Conservation (phyloP, 179 eudicot species). For the Silene coronaria region DNA sequence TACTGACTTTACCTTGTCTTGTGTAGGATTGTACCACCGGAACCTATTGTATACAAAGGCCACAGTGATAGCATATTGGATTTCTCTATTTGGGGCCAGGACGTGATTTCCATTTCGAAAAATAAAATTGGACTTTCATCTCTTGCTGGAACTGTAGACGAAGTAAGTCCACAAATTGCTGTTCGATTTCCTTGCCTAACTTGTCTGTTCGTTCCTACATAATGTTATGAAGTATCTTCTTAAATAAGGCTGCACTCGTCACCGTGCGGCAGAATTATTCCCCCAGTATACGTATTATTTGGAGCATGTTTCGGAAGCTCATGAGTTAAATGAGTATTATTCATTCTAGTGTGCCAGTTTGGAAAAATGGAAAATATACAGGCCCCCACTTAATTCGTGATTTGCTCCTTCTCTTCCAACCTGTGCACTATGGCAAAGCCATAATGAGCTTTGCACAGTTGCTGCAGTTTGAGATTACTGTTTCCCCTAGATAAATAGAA, state of each 20-base stretch:
- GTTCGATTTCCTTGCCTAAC: constrained; percentile 6
- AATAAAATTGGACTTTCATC: constrained; percentile 86
- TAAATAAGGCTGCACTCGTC: not conserved
- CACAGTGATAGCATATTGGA: constrained; percentile 72
- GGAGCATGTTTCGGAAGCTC: not conserved
- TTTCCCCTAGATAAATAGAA: no score
- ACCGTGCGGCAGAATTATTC: not conserved
- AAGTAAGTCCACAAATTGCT: constrained; percentile 39
- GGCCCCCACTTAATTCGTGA: no score
- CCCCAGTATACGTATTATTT: not conserved
- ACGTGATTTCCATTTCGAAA: constrained; percentile 77
- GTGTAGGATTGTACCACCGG: constrained; percentile 61
- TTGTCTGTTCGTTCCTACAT: not conserved
- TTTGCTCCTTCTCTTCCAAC: no score
- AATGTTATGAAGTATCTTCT: not conserved
- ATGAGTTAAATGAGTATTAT: not conserved
- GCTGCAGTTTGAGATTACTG: no score
- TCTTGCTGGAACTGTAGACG: constrained; percentile 50
- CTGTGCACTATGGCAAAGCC: no score
- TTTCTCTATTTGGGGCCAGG: constrained; percentile 89
- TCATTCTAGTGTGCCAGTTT: no score
- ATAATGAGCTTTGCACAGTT: no score
- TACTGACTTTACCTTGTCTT: constrained; percentile 8
- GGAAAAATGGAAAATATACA: no score
- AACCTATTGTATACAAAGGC: constrained; percentile 60